Base-by-base conservation (phyloP, 306 rosid genomes). In the Macrotyloma uniflorum region DNA sequence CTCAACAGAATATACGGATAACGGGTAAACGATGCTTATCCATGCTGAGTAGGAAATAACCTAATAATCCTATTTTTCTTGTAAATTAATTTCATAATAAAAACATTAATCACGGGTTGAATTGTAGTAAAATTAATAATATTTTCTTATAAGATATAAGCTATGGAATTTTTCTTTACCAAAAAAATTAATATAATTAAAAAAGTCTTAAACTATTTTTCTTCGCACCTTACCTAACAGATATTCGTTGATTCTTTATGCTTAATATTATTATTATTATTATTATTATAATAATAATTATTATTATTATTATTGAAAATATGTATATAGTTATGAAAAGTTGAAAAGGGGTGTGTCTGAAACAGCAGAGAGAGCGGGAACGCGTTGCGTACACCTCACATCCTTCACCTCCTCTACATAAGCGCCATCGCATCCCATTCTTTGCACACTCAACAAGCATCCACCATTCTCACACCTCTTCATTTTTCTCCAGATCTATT, bases 1-100 rank as follows among this genome's bases (percentile, higher is more conserved):
- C 42, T 69, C 53, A 5, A 20, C 80, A 30, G 94, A 78, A 88
- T 88, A 88, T 84, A 3, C 94, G 86, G 85, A 82, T 82, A 43
- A 67, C 54, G 18, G 36, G 51, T 42, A 71, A 64, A 19, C 61
- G 72, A 54, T 82, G 76, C 86, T 23, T 36, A 77, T 64, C 73
- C 82, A 63, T 54, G 79, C 75, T 77, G 79, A 76, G 46, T 74
- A 65, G 20, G 84, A 66, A 50, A 50, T 2, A 36, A 2, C 43
- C 28, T 26, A 26, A 26, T 26, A 26, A 26, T 26, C 28, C 28
- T 26, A 26, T 26, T n/a, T n/a, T n/a, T n/a, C n/a, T n/a, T n/a
- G n/a, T n/a, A n/a, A n/a, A n/a, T n/a, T n/a, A n/a, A n/a, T n/a
- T n/a, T n/a, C n/a, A n/a, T n/a, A n/a, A n/a, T n/a, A n/a, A n/a